phyloP scores from a whole-genome alignment of 352 stramenopile species.

The Phytophthora podocarpi region DNA sequence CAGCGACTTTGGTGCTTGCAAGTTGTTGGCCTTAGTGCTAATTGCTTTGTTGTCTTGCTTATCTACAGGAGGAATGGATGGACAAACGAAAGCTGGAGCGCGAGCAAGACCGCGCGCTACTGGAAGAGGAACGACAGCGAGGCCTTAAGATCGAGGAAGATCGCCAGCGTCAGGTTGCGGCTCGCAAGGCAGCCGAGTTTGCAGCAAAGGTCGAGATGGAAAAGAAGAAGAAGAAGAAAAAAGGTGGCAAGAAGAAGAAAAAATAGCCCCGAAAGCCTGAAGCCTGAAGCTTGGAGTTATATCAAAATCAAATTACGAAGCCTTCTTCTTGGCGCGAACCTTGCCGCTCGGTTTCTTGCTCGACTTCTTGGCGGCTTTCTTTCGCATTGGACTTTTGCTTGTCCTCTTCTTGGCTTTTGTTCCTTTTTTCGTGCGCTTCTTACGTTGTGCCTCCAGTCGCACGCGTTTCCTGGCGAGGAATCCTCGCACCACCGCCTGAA shows the following conservation, averaged over 20 bases:
- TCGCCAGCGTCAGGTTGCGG: slow-evolving; percentile 64
- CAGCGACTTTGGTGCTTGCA: neutral
- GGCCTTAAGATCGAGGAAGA: slow-evolving; percentile 67
- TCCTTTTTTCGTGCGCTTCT: slow-evolving; percentile 33
- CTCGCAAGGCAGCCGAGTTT: slow-evolving; percentile 74
- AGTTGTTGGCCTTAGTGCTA: neutral
- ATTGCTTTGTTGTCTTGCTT: slow-evolving; percentile 6
- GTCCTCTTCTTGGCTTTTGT: slow-evolving; percentile 41
- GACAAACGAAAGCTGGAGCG: slow-evolving; percentile 73
- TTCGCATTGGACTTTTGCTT: no score
- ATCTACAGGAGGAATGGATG: slow-evolving; percentile 69
- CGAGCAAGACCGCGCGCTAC: slow-evolving; percentile 44
- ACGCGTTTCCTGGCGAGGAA: slow-evolving; percentile 56
- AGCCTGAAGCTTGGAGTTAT: no score
- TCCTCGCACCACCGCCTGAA: slow-evolving; percentile 65
- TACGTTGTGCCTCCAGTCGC: slow-evolving; percentile 30
- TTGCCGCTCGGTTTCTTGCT: slow-evolving; percentile 22
- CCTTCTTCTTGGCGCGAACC: slow-evolving; percentile 13
- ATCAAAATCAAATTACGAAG: no score
- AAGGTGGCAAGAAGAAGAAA: slow-evolving; percentile 70
- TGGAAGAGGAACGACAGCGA: slow-evolving; percentile 61
- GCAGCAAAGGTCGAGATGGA: slow-evolving; percentile 75
- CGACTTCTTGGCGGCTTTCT: slow-evolving; percentile 33
- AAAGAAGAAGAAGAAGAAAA: slow-evolving; percentile 87
- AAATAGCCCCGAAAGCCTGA: no score